Evolutionary conservation across 768 basidiomycete genomes (phyloP).

Genomic region (Grammothele lineata): DNA sequence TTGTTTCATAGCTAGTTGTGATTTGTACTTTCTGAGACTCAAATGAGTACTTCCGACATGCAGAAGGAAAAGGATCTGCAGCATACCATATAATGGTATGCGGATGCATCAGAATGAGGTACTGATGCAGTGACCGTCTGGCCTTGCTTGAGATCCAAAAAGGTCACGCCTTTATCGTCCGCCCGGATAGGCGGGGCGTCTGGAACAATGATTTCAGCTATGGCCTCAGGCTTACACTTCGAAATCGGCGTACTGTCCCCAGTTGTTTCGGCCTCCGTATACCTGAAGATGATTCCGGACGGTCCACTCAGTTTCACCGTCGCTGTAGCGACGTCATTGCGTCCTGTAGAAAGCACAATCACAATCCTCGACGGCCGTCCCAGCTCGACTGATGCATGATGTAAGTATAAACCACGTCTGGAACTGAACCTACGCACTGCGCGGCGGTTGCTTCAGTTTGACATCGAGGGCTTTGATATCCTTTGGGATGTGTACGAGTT

Average conservation of each 20-base stretch:
- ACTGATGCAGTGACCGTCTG: constrained; percentile 46
- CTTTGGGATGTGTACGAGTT: constrained; percentile 56
- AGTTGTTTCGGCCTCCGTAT: constrained; percentile 36
- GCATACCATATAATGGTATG: constrained; percentile 58
- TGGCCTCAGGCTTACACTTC: too few species aligned
- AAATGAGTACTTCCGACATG: constrained; percentile 3
- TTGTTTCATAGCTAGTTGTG: constrained; percentile 65
- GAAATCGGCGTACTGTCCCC: constrained; percentile 33
- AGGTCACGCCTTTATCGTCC: constrained; percentile 39
- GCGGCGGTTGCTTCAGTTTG: constrained; percentile 52
- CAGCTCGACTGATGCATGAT: constrained; percentile 74
- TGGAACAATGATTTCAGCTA: too few species aligned
- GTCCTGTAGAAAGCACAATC: constrained; percentile 59
- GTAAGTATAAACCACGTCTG: too few species aligned
- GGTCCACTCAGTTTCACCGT: constrained; percentile 52
- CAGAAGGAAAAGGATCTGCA: too few species aligned
- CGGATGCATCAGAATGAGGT: constrained; percentile 65
- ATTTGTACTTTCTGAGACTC: constrained; percentile 59
- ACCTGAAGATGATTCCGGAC: constrained; percentile 47
- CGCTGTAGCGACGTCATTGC: constrained; percentile 57
- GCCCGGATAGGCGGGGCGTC: constrained; percentile 28
- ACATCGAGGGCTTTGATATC: constrained; percentile 64
- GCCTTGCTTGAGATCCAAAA: constrained; percentile 46
- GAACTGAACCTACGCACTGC: constrained; percentile 17
- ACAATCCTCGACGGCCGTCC: constrained; percentile 52